phyloP scores from a whole-genome alignment of 2,329 filamentous ascomycete genomes.

The Plenodomus lindquistii region DNA sequence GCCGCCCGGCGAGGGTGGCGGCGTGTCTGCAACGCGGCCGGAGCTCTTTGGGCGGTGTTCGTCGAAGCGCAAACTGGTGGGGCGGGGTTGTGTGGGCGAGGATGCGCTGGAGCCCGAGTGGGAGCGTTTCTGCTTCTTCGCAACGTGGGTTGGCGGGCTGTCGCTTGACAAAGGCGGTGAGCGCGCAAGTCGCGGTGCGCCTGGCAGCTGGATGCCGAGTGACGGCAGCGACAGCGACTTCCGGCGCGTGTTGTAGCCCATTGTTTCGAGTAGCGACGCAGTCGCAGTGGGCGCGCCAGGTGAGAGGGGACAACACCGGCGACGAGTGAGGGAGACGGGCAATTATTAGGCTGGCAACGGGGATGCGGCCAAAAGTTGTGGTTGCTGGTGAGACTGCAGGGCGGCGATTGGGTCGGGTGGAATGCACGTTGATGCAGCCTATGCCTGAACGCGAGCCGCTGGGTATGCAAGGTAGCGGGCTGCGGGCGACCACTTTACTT shows the following conservation, averaged over 20 bases:
- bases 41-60: constrained; percentile 51
- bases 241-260: constrained; percentile 96
- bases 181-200: constrained; percentile 55
- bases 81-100: constrained; percentile 49
- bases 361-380: constrained; percentile 32
- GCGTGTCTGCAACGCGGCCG: constrained; percentile 64
- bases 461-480: constrained; percentile 39
- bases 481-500: constrained; percentile 37
- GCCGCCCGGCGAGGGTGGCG: constrained; percentile 71
- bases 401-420: constrained; percentile 38
- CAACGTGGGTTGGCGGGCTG: constrained; percentile 53
- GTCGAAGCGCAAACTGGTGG: constrained; percentile 52
- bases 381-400: constrained; percentile 36
- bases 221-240: constrained; percentile 94
- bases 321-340: constrained; percentile 11
- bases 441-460: constrained; percentile 32
- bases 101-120: constrained; percentile 58
- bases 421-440: constrained; percentile 39
- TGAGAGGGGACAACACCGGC: constrained; percentile 3
- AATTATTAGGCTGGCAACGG: constrained; percentile 33
- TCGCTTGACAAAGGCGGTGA: constrained; percentile 61
- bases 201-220: constrained; percentile 82
- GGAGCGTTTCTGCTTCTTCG: constrained; percentile 73
- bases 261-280: constrained; percentile 47
- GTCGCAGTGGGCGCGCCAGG: constrained; percentile 14